A percentile compares a stretch with the other conserved stretches of the same genome.
Conservation (phyloP, 768 basidiomycete genomes). For the Tylopilus intermedius region DNA sequence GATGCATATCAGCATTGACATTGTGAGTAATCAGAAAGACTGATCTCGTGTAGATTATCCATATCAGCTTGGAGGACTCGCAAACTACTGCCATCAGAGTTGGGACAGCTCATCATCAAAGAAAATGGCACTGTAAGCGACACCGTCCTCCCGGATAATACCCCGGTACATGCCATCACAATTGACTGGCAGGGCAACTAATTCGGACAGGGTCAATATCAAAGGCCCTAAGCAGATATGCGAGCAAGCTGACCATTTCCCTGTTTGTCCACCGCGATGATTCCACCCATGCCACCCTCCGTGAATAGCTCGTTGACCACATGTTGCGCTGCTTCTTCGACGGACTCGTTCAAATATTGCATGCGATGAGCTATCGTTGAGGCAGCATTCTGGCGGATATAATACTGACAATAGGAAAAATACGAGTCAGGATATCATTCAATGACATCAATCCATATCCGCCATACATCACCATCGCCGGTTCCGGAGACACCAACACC, state of each 20-base stretch:
- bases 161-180: slow-evolving; percentile 82
- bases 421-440: slow-evolving; percentile 1
- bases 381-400: slow-evolving; percentile 66
- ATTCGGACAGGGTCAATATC: neutral
- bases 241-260: slow-evolving; percentile 53
- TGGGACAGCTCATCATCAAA: slow-evolving; percentile 50
- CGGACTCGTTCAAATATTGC: slow-evolving; percentile 51
- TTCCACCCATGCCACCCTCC: slow-evolving; percentile 66
- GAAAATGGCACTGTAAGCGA: slow-evolving; percentile 74
- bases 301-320: slow-evolving; percentile 55
- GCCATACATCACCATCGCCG: slow-evolving; percentile 75
- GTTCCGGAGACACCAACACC: slow-evolving; percentile 80
- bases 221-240: slow-evolving; percentile 6
- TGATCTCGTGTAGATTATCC: neutral
- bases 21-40: neutral
- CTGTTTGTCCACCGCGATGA: slow-evolving; percentile 64
- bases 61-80: too few relatives aligned
- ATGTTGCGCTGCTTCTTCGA: slow-evolving; percentile 48
- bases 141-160: slow-evolving; percentile 62
- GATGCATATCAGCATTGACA: too few relatives aligned
- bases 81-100: slow-evolving; percentile 3
- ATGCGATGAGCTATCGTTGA: slow-evolving; percentile 64
- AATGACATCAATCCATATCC: neutral
- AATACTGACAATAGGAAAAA: slow-evolving; percentile 47
- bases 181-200: slow-evolving; percentile 72